Base-by-base conservation (phyloP, 495 filamentous ascomycete species). In the Penicillium ucsense region DNA sequence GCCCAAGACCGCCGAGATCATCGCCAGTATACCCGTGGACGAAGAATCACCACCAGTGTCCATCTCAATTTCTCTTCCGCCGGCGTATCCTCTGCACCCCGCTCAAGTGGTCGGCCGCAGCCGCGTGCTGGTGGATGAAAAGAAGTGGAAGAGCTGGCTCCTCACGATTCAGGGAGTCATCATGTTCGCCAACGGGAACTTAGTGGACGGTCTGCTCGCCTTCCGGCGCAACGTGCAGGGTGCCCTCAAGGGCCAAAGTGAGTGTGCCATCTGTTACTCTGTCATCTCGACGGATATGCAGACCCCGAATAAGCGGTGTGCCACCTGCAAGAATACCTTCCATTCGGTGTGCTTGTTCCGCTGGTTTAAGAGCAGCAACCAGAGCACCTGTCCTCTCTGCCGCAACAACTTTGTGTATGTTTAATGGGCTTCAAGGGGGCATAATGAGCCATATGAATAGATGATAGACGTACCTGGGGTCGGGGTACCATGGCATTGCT, bases 231-330 rank as follows among this genome's bases (percentile, higher is more conserved):
- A 96, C 62, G 81, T 97, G 2, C 77, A 80, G 9, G 86, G 87
- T 2, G 84, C 89, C 8, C 72, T 99, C 51, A 91, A 94, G 67
- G 91, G 88, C 3, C 89, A 97, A 62, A 89, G 78, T 8, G 92
- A 97, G 69, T 99, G 92, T 59, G 87, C 92, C 4, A 97, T 97
- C 60, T 98, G 92, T 71, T 97, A 96, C 67, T 88, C 83, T 39
- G 89, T 97, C 54, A 84, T 98, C 45, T 84, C 86, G 30, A 80
- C 76, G 10, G 89, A 94, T 61, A 86, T 85, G 72, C 82, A 83
- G 65, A 77, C 94, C 53, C 92, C 94, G 1, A 89, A 85, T 59
- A 96, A 95, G 68, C 74, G 80, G 40, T 99, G 94, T 68, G 75
- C 77, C 42, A 97, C 92, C 4, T 99, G 94, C 74, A 90, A 89